phyloP scores from a whole-genome alignment of 2,329 filamentous ascomycete genomes.

The Intubia oerlemansii region DNA sequence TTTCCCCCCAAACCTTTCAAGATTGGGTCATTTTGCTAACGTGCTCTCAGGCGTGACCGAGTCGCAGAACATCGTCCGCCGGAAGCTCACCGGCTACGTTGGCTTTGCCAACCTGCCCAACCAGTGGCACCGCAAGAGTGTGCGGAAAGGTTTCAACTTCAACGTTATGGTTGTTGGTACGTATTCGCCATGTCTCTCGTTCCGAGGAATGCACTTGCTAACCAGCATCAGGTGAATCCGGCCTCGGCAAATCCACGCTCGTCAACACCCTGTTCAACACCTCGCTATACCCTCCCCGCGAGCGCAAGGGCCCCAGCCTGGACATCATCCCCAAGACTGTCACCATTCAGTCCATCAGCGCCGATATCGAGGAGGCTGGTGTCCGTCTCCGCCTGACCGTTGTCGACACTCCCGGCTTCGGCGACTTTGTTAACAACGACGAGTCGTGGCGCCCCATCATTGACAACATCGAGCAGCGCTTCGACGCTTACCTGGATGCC shows the following conservation, averaged over 20 bases:
- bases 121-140: constrained; percentile 99
- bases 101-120: constrained; percentile 97
- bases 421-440: constrained; percentile 99
- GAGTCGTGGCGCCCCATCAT: constrained; percentile 98
- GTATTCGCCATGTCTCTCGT: constrained; percentile 16
- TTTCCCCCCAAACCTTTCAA: too few relatives aligned
- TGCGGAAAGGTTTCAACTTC: constrained; percentile 99
- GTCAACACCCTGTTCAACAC: constrained; percentile 99
- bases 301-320: constrained; percentile 90
- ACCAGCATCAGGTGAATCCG: constrained; percentile 63
- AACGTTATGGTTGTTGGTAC: constrained; percentile 99
- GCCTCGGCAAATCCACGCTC: constrained; percentile 93
- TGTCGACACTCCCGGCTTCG: constrained; percentile 93
- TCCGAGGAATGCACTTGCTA: neutral
- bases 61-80: constrained; percentile 87
- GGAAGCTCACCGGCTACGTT: constrained; percentile 96
- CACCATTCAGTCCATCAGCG: constrained; percentile 82
- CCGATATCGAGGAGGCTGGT: constrained; percentile 95
- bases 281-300: constrained; percentile 93
- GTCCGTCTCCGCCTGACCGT: constrained; percentile 91
- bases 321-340: constrained; percentile 98
- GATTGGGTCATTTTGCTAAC: neutral
- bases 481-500: constrained; percentile 92
- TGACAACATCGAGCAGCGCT: constrained; percentile 98
- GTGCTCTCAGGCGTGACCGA: constrained; percentile 29